Base-by-base conservation (phyloP, 306 rosid genomes). In the Amphicarpaea edgeworthii region DNA sequence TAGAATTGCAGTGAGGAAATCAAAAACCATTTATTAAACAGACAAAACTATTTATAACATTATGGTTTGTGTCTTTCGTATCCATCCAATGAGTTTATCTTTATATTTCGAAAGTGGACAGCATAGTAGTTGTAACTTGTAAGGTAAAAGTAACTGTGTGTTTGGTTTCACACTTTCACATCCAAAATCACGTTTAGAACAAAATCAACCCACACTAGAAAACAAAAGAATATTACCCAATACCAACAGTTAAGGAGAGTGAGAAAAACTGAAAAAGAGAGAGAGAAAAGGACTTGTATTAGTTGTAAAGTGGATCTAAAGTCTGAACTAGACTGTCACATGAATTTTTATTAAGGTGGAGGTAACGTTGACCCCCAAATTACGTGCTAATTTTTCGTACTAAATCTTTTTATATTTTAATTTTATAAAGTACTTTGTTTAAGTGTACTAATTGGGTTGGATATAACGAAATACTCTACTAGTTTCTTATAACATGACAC, bases 21-120 rank as follows among this genome's bases (percentile, higher is more conserved):
- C 62, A 8, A 58, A 58, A 66, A 16, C 40, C 37, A 5, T 5
- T 30, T 23, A 11, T 0, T 37, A n/a, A n/a, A 8, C 8, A 42
- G 5, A 59, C 11, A n/a, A 46, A 37, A 59, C 40, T 72, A 72
- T 61, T 43, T 67, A 75, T 72, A 77, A 61, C 0, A 43, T 55
- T 14, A 12, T 15, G 20, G n/a, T 42, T 26, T 0, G 32, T 50
- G 19, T 50, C 61, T 61, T 70, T 70, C 72, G 10, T 73, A 30
- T 78, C 72, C 26, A 8, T 6, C 20, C 81, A 66, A 8, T 20
- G 7, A 66, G 6, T 66, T 6, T 42, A 42, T 15, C 20, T 5
- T 62, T 23, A 23, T 42, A 65, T 6, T 41, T 2, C 53, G 34
- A 65, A 65, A 41, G 9, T 7, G 0, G 2, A 41, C 19, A 21